phyloP scores from a whole-genome alignment of 768 basidiomycete species.

The Lactarius hatsudake region DNA sequence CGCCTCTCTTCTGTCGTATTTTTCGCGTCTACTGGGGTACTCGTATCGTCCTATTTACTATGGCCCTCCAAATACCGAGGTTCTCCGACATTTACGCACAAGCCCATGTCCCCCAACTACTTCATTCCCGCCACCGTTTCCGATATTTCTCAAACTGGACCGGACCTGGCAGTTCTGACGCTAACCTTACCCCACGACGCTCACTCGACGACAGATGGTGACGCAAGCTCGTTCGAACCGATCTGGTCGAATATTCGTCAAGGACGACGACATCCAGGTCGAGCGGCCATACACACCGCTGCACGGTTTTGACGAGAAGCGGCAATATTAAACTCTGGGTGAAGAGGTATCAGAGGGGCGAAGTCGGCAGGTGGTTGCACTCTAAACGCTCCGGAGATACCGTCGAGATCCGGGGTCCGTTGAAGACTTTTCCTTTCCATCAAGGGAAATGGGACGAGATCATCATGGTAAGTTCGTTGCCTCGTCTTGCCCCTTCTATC shows the following conservation, averaged over 20 bases:
- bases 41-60: conserved; percentile 50
- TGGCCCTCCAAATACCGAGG: conserved; percentile 47
- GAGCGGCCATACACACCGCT: conserved; percentile 85
- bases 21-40: conserved; percentile 40
- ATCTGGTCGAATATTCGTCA: conserved; percentile 80
- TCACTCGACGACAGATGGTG: conserved; percentile 24
- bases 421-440: conserved; percentile 60
- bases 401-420: conserved; percentile 75
- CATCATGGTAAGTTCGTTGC: conserved; percentile 56
- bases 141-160: conserved; percentile 50
- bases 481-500: background rate
- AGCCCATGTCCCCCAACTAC: conserved; percentile 34
- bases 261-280: conserved; percentile 86
- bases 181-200: conserved; percentile 50
- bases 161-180: conserved; percentile 62
- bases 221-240: conserved; percentile 32
- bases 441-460: conserved; percentile 74
- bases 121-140: conserved; percentile 60
- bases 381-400: conserved; percentile 61
- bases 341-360: conserved; percentile 73
- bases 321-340: conserved; percentile 78
- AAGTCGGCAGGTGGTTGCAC: conserved; percentile 83
- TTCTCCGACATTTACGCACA: conserved; percentile 39
- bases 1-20: conserved; percentile 30
- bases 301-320: conserved; percentile 59